These are phyloP conservation scores for Metarhizium rileyi DNA, from an alignment of 2,329 filamentous ascomycete genomes.

Conservation along the genomic window DNA sequence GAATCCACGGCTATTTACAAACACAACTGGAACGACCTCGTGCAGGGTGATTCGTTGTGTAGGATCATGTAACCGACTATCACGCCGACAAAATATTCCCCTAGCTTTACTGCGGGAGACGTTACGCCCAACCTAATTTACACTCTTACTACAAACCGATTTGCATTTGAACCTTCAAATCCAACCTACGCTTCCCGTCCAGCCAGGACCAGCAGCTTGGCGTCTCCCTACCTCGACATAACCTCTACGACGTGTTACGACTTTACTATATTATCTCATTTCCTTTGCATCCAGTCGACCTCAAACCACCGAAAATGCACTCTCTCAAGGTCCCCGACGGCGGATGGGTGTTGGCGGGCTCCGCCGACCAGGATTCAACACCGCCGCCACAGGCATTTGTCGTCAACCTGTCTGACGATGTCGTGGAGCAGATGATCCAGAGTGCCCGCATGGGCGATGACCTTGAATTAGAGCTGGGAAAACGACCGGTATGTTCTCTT, in stretches of 20 bases:
- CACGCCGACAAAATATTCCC: background rate
- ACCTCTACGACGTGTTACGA: background rate
- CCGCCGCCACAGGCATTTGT: slow-evolving; percentile 47
- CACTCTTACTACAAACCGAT: background rate
- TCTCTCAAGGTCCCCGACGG: slow-evolving; percentile 46
- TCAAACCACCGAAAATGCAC: slow-evolving; percentile 31
- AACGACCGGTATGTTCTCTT: slow-evolving; percentile 45
- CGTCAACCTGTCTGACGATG: slow-evolving; percentile 44
- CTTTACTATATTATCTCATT: slow-evolving; percentile 5
- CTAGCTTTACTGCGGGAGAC: slow-evolving; percentile 1
- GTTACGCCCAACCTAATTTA: background rate
- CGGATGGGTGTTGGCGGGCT: slow-evolving; percentile 47
- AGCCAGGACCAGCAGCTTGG: background rate
- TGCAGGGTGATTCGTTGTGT: background rate
- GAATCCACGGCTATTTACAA: slow-evolving; percentile 1
- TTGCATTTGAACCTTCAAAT: background rate
- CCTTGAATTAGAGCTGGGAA: slow-evolving; percentile 48
- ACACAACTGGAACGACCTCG: slow-evolving; percentile 6
- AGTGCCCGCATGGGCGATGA: slow-evolving; percentile 46
- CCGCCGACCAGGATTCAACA: slow-evolving; percentile 31
- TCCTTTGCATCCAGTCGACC: slow-evolving; percentile 8
- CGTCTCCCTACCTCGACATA: background rate
- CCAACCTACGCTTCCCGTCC: background rate
- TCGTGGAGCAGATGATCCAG: slow-evolving; percentile 54
- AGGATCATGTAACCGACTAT: slow-evolving; percentile 2